Percentiles rank a stretch among this genome's conserved stretches.
phyloP scores from a whole-genome alignment of 164 flowering plant genomes.

The Paratinospora sagittata region DNA sequence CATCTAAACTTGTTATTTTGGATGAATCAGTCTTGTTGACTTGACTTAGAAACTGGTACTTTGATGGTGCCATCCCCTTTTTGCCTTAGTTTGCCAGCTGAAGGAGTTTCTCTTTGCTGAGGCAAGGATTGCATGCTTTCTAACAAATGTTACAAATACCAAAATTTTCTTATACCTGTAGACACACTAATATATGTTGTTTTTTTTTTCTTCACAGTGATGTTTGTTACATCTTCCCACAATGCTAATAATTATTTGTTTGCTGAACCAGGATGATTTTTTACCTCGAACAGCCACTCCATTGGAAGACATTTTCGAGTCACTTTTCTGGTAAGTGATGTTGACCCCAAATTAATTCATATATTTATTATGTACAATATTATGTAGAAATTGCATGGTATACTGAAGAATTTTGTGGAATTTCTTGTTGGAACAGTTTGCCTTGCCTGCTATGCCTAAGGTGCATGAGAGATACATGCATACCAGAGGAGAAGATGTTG shows the following conservation, averaged over 20 bases:
- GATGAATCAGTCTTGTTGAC: too few relatives aligned
- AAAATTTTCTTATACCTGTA: not conserved
- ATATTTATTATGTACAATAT: not conserved
- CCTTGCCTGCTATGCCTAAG: conserved; percentile 85
- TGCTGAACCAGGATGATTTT: conserved; percentile 83
- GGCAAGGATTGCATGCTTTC: too few relatives aligned
- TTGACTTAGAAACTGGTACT: too few relatives aligned
- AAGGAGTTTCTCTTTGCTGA: too few relatives aligned
- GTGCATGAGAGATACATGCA: conserved; percentile 91
- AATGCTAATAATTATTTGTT: conserved; percentile 4
- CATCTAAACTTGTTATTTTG: too few relatives aligned
- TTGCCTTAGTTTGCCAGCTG: too few relatives aligned
- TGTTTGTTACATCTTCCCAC: not conserved
- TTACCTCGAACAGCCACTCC: conserved; percentile 92
- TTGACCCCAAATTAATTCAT: not conserved
- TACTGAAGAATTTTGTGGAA: conserved; percentile 2
- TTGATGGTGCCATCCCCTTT: too few relatives aligned
- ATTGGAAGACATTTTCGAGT: conserved; percentile 87
- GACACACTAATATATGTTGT: not conserved
- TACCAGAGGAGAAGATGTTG: conserved; percentile 71
- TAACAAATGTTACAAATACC: too few relatives aligned
- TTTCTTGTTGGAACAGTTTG: conserved; percentile 50
- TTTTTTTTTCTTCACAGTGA: not conserved
- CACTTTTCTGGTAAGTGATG: conserved; percentile 78
- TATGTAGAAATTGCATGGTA: not conserved